These are phyloP conservation scores for Arachis monticola DNA, from an alignment of 331 rosid genomes.

Conservation along the genomic window DNA sequence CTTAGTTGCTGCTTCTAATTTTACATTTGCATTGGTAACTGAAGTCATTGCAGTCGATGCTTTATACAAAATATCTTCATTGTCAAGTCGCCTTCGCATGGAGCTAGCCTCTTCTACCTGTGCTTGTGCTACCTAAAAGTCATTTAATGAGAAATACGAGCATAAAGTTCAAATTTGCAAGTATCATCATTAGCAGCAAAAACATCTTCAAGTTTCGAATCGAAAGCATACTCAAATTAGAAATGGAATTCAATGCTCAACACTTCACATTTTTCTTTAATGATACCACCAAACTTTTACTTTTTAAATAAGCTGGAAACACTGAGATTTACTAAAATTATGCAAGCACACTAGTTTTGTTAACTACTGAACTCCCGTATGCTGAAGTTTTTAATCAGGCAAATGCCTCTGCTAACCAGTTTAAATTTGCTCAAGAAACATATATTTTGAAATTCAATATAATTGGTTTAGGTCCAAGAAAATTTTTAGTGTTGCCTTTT, in stretches of 20 bases:
- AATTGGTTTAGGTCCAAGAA: background rate
- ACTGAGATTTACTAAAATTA: constrained; percentile 23
- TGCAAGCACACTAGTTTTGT: constrained; percentile 12
- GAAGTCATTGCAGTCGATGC: constrained; percentile 46
- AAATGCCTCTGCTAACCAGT: constrained; percentile 1
- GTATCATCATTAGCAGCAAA: constrained; percentile 33
- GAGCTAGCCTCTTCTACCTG: constrained; percentile 83
- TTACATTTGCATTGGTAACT: constrained; percentile 50
- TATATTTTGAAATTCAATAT: background rate
- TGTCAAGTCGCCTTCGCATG: constrained; percentile 69
- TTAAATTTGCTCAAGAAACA: background rate
- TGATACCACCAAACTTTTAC: background rate
- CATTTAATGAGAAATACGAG: no score
- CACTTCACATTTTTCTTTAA: background rate
- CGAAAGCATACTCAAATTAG: constrained; percentile 16
- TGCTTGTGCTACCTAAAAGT: constrained; percentile 76
- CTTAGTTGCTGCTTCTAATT: constrained; percentile 51
- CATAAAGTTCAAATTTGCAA: constrained; percentile 6
- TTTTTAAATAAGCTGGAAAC: background rate
- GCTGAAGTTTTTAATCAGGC: background rate
- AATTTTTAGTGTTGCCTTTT: background rate
- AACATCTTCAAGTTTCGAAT: constrained; percentile 5
- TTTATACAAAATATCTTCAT: constrained; percentile 60
- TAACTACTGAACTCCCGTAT: background rate
- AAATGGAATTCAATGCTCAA: constrained; percentile 25